Evolutionary conservation across 768 basidiomycete species (phyloP).

Genomic region (Boletus pseudo-olivaceus): DNA sequence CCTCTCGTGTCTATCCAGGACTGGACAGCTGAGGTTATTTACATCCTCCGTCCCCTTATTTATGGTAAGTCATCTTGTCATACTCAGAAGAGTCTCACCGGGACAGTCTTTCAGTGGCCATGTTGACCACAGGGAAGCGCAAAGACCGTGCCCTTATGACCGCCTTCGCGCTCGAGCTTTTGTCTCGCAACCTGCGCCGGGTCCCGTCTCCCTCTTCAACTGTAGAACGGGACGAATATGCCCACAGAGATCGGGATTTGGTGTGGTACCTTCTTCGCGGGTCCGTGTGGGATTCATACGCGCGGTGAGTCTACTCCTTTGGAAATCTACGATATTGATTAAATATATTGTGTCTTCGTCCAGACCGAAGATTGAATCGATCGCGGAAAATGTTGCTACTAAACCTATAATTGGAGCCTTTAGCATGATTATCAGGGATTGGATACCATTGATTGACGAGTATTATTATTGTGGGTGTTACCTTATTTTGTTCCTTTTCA

Average conservation of each 20-base stretch:
- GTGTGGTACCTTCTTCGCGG: slow-evolving; percentile 85
- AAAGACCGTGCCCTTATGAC: slow-evolving; percentile 59
- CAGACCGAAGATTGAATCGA: slow-evolving; percentile 71
- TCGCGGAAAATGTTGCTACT: slow-evolving; percentile 52
- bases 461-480: slow-evolving; percentile 82
- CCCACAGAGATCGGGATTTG: slow-evolving; percentile 76
- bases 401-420: slow-evolving; percentile 67
- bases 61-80: slow-evolving; percentile 53
- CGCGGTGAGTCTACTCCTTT: slow-evolving; percentile 44
- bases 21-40: slow-evolving; percentile 71
- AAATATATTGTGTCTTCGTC: not conserved
- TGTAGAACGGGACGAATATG: slow-evolving; percentile 76
- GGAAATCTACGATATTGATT: not conserved
- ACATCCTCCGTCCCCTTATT: slow-evolving; percentile 68
- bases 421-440: slow-evolving; percentile 70
- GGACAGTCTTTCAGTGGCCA: slow-evolving; percentile 15
- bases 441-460: slow-evolving; percentile 86
- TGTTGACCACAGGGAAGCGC: slow-evolving; percentile 22
- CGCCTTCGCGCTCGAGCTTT: slow-evolving; percentile 64
- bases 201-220: slow-evolving; percentile 55
- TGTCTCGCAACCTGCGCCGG: slow-evolving; percentile 74
- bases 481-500: not conserved
- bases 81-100: slow-evolving; percentile 8
- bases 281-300: slow-evolving; percentile 79
- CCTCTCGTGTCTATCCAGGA: slow-evolving; percentile 61